phyloP scores from a whole-genome alignment of 441 rosid species.

The Croton laevigatus region DNA sequence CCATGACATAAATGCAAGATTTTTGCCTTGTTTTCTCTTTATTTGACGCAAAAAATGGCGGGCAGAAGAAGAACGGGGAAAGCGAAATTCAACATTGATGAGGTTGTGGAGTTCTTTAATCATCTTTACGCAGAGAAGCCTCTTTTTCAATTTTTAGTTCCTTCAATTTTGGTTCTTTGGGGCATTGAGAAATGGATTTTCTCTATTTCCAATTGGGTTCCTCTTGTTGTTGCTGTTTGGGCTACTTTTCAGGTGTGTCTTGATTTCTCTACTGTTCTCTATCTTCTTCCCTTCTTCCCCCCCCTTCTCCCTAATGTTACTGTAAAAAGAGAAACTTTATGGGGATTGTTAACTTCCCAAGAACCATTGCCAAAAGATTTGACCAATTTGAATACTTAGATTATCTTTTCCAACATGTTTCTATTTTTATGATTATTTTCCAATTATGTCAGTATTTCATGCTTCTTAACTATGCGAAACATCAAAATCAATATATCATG shows the following conservation, averaged over 20 bases:
- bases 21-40: background rate
- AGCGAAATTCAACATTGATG: constrained; percentile 39
- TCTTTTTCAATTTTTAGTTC: constrained; percentile 51
- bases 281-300: too few species aligned
- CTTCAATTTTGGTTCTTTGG: constrained; percentile 66
- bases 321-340: background rate
- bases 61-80: constrained; percentile 39
- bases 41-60: constrained; percentile 35
- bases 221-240: constrained; percentile 85
- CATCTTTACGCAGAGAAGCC: constrained; percentile 60
- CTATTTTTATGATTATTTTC: background rate
- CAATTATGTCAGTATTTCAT: background rate
- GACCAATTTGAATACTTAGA: background rate
- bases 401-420: background rate
- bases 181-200: constrained; percentile 84
- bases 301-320: too few species aligned
- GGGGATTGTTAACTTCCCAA: background rate
- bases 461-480: background rate
- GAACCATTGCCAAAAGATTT: background rate
- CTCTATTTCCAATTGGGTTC: constrained; percentile 89
- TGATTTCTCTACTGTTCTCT: background rate
- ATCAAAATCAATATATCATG: background rate
- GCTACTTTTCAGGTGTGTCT: constrained; percentile 71
- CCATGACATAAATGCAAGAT: background rate
- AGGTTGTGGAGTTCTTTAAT: constrained; percentile 46